phyloP scores from a whole-genome alignment of 164 flowering plant genomes.

The Saururus chinensis region DNA sequence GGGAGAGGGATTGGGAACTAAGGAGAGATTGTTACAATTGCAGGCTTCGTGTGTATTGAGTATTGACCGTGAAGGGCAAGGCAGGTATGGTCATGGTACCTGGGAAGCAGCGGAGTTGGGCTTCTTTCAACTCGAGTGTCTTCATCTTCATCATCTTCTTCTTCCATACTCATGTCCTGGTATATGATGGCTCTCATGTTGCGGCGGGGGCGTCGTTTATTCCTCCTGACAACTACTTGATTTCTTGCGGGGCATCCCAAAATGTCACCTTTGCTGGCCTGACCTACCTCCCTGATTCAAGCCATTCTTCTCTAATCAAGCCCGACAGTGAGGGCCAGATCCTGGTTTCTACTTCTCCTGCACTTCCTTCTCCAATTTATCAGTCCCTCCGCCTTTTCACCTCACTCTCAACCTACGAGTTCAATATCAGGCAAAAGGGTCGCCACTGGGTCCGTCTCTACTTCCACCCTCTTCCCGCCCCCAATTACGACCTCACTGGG shows the following conservation, averaged over 20 bases:
- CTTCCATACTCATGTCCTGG: conserved; percentile 5
- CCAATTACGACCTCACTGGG: conserved; percentile 12
- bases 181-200: too few species aligned
- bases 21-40: too few species aligned
- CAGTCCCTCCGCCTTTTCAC: conserved; percentile 18
- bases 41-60: too few species aligned
- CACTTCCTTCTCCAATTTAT: conserved; percentile 18
- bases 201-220: conserved; percentile 3
- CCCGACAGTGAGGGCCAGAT: conserved; percentile 9
- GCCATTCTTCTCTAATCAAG: conserved; percentile 10
- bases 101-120: conserved; percentile 1
- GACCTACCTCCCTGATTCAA: conserved; percentile 20
- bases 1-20: too few species aligned
- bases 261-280: conserved; percentile 18
- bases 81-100: conserved; percentile 2
- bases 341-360: conserved; percentile 2
- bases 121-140: conserved; percentile 1
- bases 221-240: conserved; percentile 23
- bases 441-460: conserved; percentile 29
- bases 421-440: conserved; percentile 16
- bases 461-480: conserved; percentile 17
- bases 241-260: conserved; percentile 27
- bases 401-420: conserved; percentile 12
- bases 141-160: conserved; percentile 2
- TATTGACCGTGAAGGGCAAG: not conserved